These are phyloP conservation scores for Haematococcus sp. DNA, from an alignment of 139 green algal genomes.

Conservation along the genomic window DNA sequence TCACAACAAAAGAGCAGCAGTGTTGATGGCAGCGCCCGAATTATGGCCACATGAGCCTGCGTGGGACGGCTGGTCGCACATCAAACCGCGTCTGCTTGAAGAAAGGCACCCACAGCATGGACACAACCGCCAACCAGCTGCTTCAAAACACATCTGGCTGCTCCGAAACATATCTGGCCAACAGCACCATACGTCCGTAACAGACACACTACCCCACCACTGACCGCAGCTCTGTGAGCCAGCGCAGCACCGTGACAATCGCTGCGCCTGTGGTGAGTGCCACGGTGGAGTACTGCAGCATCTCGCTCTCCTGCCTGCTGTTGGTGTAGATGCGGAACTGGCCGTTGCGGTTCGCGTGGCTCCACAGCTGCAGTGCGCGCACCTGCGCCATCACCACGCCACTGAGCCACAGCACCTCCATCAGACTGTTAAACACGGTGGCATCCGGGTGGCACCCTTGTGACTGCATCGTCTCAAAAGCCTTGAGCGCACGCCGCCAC, in stretches of 20 bases:
- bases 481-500: constrained; percentile 56
- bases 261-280: constrained; percentile 52
- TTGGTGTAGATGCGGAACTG: constrained; percentile 56
- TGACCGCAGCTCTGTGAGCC: constrained; percentile 57
- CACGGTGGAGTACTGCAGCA: constrained; percentile 51
- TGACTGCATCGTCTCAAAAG: constrained; percentile 70
- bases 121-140: too few relatives aligned
- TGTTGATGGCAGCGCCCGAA: too few relatives aligned
- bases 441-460: constrained; percentile 53
- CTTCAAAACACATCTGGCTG: too few relatives aligned
- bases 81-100: too few relatives aligned
- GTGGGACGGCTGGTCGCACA: too few relatives aligned
- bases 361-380: constrained; percentile 55
- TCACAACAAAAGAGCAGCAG: background rate
- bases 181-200: too few relatives aligned
- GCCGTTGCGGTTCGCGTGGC: constrained; percentile 50
- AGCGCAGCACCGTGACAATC: constrained; percentile 54
- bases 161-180: too few relatives aligned
- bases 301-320: constrained; percentile 31
- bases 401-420: constrained; percentile 59
- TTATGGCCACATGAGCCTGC: too few relatives aligned
- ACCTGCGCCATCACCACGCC: constrained; percentile 55
- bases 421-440: constrained; percentile 57
- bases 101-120: too few relatives aligned
- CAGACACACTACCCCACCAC: too few relatives aligned